phyloP scores from a whole-genome alignment of 1,284 basidiomycete genomes.

The Quambalaria eucalypti region DNA sequence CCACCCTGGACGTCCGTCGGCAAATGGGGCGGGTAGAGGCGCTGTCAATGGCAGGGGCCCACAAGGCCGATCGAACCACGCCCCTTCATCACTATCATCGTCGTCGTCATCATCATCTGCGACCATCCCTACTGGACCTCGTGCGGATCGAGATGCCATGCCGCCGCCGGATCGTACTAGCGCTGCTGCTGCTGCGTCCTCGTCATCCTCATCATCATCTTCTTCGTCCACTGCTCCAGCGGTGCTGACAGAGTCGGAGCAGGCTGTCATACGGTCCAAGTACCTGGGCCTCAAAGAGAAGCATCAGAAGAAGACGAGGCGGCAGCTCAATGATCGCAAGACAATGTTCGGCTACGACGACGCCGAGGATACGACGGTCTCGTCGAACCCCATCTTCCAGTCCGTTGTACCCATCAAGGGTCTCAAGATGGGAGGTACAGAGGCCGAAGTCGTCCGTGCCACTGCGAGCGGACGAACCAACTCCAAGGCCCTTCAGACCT shows the following conservation, averaged over 20 bases:
- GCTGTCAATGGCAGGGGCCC: not conserved
- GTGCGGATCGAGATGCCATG: not conserved
- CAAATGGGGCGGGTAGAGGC: constrained; percentile 4
- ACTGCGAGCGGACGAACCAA: constrained; percentile 17
- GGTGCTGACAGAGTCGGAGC: constrained; percentile 24
- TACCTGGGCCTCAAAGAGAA: constrained; percentile 48
- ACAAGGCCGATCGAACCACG: not conserved
- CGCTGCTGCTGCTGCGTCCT: not conserved
- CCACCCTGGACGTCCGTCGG: constrained; percentile 7
- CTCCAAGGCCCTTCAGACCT: constrained; percentile 50
- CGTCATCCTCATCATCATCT: not conserved
- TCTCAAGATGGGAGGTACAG: not conserved
- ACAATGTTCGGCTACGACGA: constrained; percentile 92
- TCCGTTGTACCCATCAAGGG: not conserved
- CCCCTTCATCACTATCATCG: constrained; percentile 1
- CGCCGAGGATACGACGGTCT: constrained; percentile 36
- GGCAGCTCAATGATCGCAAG: constrained; percentile 65
- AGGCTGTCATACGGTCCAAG: constrained; percentile 25
- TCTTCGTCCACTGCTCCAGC: constrained; percentile 1
- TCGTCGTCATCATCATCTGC: constrained; percentile 2
- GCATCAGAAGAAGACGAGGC: constrained; percentile 64
- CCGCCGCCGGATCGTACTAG: not conserved
- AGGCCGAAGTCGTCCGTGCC: constrained; percentile 2
- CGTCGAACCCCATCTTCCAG: constrained; percentile 14
- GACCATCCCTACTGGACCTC: not conserved